Percentiles rank a stretch among this genome's conserved stretches.
Conservation (phyloP, 345 rosid species). For the Eutrema yunnanense region DNA sequence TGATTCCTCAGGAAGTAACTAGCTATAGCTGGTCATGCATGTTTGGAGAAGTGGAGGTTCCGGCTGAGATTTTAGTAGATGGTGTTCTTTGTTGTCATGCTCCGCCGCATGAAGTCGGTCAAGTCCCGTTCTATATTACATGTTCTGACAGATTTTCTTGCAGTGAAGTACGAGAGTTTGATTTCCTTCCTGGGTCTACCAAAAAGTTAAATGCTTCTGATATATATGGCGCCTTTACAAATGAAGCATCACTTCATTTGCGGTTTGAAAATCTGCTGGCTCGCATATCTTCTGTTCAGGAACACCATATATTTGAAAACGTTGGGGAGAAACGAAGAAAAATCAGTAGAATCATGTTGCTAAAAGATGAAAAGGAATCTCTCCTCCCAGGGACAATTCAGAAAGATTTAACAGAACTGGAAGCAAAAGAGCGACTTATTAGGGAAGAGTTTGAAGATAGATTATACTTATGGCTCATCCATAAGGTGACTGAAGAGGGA, state of each 20-base stretch:
- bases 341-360: slow-evolving; percentile 46
- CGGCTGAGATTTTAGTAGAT: slow-evolving; percentile 64
- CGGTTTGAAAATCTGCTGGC: slow-evolving; percentile 56
- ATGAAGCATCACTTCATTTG: slow-evolving; percentile 43
- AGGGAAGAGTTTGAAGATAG: slow-evolving; percentile 57
- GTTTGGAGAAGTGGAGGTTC: slow-evolving; percentile 97
- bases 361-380: slow-evolving; percentile 69
- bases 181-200: slow-evolving; percentile 48
- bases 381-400: slow-evolving; percentile 2
- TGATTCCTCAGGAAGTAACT: slow-evolving; percentile 52
- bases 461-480: slow-evolving; percentile 70
- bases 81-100: slow-evolving; percentile 71
- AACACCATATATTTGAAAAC: slow-evolving; percentile 34
- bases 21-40: slow-evolving; percentile 84
- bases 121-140: slow-evolving; percentile 80
- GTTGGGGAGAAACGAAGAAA: slow-evolving; percentile 43
- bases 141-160: slow-evolving; percentile 91
- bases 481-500: slow-evolving; percentile 62
- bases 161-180: slow-evolving; percentile 93
- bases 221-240: slow-evolving; percentile 33
- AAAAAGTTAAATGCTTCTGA: slow-evolving; percentile 38
- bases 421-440: slow-evolving; percentile 35
- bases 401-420: slow-evolving; percentile 23
- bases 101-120: slow-evolving; percentile 62
- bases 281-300: slow-evolving; percentile 29